Base-by-base conservation (phyloP, 331 rosid genomes). In the Rhamnella rubrinervis region DNA sequence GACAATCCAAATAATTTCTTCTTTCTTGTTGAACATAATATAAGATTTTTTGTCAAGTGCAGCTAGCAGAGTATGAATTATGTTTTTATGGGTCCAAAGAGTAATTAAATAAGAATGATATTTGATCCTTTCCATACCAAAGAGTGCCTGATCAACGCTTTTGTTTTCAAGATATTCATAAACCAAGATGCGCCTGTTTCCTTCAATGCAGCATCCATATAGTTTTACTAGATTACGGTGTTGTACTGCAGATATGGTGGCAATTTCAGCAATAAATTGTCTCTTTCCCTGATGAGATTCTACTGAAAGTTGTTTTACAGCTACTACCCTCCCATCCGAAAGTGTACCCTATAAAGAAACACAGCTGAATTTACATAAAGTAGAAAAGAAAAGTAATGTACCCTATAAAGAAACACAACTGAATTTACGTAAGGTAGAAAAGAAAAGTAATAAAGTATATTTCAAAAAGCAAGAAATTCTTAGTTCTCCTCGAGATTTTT, bases 161-260 rank as follows among this genome's bases (percentile, higher is more conserved):
- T 28, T 76, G 62, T 76, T 70, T 51, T 63, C 81, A 47, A 67
- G 81, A 70, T 76, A 76, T 16, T 70, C 81, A 64, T 76, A 76
- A 23, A 76, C 81, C 71, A 76, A 23, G 46, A 63, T 57, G 15
- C 81, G 66, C 0, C 55, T 61, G 37, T 39, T 59, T 51, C 81
- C 81, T 44, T 76, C 81, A 2, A 50, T 50, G 38, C 81, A 76
- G 72, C 71, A 76, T 38, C 81, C 81, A 38, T 23, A 51, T 63
- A 70, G 26, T 49, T 63, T 76, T 49, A 70, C 81, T 17, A 76
- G 72, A 58, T 76, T 76, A 16, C 71, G 62, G 26, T 70, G 76
- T 65, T 76, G 76, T 19, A 76, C 72, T 0, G 63, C 68, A 17
- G 81, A 70, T 46, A 70, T 70, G 8, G 72, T 65, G 8, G 67